Evolutionary conservation across 176 grass and related monocot genomes (phyloP).

Genomic region (Musa itinerans): DNA sequence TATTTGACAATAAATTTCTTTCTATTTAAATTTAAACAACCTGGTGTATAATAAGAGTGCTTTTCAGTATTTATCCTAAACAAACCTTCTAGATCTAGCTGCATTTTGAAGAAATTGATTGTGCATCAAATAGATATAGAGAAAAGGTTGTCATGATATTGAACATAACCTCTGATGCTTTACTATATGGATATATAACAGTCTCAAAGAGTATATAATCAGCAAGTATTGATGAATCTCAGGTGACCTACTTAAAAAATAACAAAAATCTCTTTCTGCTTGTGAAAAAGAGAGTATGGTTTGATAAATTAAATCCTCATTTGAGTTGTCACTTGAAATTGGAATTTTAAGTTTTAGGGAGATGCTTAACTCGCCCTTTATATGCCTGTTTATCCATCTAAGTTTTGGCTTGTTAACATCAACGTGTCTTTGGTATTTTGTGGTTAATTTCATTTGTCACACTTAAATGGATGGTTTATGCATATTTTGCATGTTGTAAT

Average conservation of each 20-base stretch:
- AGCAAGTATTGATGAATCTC: not conserved
- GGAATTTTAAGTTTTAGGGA: not conserved
- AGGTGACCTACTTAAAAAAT: not conserved
- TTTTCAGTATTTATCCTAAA: not conserved
- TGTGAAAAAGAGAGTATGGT: not conserved
- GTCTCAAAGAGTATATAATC: not conserved
- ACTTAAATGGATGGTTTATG: not conserved
- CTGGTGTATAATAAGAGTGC: not conserved
- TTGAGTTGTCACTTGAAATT: not conserved
- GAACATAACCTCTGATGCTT: not conserved
- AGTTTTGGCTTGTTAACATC: not conserved
- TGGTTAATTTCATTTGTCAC: not conserved
- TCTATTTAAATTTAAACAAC: not conserved
- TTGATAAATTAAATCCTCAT: not conserved
- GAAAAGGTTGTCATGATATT: not conserved
- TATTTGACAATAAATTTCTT: not conserved
- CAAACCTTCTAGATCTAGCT: slow-evolving; percentile 1
- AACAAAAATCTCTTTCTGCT: not conserved
- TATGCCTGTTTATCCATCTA: not conserved
- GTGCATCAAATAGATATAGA: not conserved
- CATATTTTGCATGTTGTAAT: not conserved
- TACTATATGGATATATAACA: not conserved
- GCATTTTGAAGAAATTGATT: not conserved
- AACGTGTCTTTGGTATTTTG: not conserved
- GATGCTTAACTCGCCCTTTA: not conserved